phyloP scores from a whole-genome alignment of 768 basidiomycete species.

The Tylopilus sp. region DNA sequence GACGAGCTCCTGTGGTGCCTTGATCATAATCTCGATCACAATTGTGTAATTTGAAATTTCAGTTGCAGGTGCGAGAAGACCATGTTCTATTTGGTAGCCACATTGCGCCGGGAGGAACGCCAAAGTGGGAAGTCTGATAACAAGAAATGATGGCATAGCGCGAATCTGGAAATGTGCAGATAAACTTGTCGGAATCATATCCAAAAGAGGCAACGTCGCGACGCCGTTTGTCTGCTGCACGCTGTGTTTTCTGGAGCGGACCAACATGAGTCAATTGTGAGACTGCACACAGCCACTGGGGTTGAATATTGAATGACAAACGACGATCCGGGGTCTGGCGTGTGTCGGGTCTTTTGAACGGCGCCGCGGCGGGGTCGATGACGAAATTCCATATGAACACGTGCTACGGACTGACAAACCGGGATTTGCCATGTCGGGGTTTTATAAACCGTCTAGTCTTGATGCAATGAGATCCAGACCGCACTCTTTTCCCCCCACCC shows the following conservation, averaged over 20 bases:
- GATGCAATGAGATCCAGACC: neutral
- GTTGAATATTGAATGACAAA: neutral
- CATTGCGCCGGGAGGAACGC: conserved; percentile 10
- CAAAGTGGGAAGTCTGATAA: too few relatives aligned
- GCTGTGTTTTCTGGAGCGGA: too few relatives aligned
- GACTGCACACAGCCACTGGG: neutral
- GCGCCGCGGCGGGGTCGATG: conserved; percentile 6
- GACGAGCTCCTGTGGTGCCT: too few relatives aligned
- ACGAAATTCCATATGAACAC: conserved; percentile 16
- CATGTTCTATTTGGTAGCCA: conserved; percentile 4
- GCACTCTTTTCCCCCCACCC: neutral
- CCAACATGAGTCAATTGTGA: too few relatives aligned
- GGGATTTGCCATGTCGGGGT: conserved; percentile 28
- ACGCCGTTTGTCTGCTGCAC: conserved; percentile 7
- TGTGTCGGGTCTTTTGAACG: conserved; percentile 5
- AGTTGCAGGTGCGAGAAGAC: neutral
- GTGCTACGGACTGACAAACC: conserved; percentile 18
- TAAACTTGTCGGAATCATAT: conserved; percentile 9
- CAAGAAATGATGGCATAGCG: neutral
- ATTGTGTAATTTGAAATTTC: conserved; percentile 9
- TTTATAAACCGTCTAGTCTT: conserved; percentile 15
- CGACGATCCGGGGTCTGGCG: conserved; percentile 14
- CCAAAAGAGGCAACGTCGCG: conserved; percentile 3
- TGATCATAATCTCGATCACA: neutral
- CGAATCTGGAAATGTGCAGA: conserved; percentile 24